phyloP scores from a whole-genome alignment of 169 alveolate genomes.

The Eimeria zaria region DNA sequence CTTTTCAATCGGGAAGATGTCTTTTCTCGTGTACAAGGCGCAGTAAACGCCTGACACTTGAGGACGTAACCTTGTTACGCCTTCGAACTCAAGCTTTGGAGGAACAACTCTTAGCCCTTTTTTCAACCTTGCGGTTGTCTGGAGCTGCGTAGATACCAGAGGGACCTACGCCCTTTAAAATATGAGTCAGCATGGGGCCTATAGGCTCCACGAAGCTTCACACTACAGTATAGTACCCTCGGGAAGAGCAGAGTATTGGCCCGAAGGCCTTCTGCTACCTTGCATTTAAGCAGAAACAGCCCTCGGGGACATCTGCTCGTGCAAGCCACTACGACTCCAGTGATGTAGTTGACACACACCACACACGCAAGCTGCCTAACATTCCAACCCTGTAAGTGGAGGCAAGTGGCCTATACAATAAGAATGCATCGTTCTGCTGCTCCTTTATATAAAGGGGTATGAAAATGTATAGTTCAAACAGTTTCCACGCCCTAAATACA shows the following conservation, averaged over 20 bases:
- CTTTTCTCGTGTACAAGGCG: slow-evolving; percentile 91
- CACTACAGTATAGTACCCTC: not conserved
- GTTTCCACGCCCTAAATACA: not conserved
- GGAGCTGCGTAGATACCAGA: not conserved
- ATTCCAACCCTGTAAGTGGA: not conserved
- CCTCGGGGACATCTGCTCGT: not conserved
- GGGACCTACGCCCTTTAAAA: too few relatives aligned
- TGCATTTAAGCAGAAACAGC: not conserved
- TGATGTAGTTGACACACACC: not conserved
- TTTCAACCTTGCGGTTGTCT: not conserved
- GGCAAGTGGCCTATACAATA: not conserved
- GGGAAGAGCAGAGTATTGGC: not conserved
- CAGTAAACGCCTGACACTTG: slow-evolving; percentile 15
- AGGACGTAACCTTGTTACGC: not conserved
- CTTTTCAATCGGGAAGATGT: slow-evolving; percentile 90
- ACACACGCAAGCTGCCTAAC: not conserved
- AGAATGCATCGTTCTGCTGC: not conserved
- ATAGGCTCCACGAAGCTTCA: not conserved
- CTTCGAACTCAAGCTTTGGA: not conserved
- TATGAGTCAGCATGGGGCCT: too few relatives aligned
- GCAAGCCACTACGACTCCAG: not conserved
- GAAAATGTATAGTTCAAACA: not conserved
- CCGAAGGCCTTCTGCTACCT: not conserved
- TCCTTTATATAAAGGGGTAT: not conserved
- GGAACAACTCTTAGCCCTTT: not conserved